Conservation (phyloP, 2,329 filamentous ascomycete species). For the Curvularia hawaiiensis region DNA sequence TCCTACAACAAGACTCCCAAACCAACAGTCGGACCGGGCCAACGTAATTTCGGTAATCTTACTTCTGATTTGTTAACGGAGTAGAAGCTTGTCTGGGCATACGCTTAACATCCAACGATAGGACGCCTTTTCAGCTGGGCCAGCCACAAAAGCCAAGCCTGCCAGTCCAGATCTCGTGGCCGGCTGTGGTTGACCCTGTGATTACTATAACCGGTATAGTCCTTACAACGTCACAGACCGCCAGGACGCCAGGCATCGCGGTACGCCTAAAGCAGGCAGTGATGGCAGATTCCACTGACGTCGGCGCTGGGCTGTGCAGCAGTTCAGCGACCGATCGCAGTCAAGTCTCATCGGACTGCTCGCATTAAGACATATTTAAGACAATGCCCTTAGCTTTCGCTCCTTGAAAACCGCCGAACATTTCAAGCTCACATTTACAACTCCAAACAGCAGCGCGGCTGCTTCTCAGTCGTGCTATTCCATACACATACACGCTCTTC, state of each 20-base stretch:
- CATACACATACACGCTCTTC: background rate
- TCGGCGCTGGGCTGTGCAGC: constrained; percentile 7
- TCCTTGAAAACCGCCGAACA: background rate
- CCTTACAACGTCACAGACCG: constrained; percentile 17
- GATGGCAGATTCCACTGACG: constrained; percentile 16
- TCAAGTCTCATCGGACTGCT: background rate
- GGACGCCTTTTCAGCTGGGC: constrained; percentile 4
- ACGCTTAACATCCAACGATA: background rate
- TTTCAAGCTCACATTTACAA: background rate
- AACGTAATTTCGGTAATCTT: background rate
- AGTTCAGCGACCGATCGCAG: background rate
- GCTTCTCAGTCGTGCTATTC: background rate
- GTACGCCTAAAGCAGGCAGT: constrained; percentile 22
- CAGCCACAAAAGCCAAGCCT: constrained; percentile 18
- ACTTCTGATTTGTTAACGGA: background rate
- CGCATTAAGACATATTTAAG: background rate
- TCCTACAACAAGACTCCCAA: background rate
- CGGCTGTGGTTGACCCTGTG: constrained; percentile 14
- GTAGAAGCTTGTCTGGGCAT: background rate
- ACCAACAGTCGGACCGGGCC: background rate
- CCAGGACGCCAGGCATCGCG: background rate
- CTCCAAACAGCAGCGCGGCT: background rate
- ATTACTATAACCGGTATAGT: background rate
- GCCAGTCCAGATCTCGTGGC: constrained; percentile 17
- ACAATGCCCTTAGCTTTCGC: background rate